These are phyloP conservation scores for Phytopythium chamaehyphon DNA, from an alignment of 352 stramenopile species.

Conservation along the genomic window DNA sequence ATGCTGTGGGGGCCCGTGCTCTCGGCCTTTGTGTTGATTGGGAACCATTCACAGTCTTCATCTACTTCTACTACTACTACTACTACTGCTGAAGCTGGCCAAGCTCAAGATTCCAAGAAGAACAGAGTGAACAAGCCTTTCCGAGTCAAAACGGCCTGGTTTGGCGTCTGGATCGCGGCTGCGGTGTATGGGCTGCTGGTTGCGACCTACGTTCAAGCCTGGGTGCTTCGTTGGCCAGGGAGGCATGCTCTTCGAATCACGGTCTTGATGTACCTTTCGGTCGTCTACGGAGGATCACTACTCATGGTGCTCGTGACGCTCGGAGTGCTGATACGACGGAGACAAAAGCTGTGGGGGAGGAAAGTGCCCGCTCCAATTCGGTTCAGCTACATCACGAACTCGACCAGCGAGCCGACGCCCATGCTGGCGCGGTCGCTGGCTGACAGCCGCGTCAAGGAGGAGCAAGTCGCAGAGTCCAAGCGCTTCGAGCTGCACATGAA, in stretches of 20 bases:
- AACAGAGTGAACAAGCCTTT: constrained; percentile 13
- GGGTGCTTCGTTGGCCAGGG: constrained; percentile 15
- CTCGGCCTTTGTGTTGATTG: constrained; percentile 34
- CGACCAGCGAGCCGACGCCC: constrained; percentile 6
- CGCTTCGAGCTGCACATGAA: constrained; percentile 24
- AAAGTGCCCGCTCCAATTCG: not conserved
- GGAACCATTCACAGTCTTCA: too few relatives aligned
- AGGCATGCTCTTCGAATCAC: constrained; percentile 3
- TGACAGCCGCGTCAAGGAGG: constrained; percentile 4
- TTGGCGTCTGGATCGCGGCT: constrained; percentile 39
- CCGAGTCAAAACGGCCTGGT: constrained; percentile 40
- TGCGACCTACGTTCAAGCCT: constrained; percentile 28
- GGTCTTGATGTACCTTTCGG: constrained; percentile 24
- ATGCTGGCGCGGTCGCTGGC: constrained; percentile 8
- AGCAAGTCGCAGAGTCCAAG: not conserved
- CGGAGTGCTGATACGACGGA: constrained; percentile 24
- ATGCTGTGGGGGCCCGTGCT: constrained; percentile 50
- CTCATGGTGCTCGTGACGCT: constrained; percentile 27
- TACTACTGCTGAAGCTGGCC: not conserved
- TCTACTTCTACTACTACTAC: too few relatives aligned
- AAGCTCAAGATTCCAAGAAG: not conserved
- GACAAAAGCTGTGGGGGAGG: constrained; percentile 1
- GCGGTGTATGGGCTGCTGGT: constrained; percentile 31
- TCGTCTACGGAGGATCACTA: constrained; percentile 27
- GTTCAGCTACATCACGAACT: constrained; percentile 3